phyloP scores from a whole-genome alignment of 306 rosid species.

The Medicago arabica region DNA sequence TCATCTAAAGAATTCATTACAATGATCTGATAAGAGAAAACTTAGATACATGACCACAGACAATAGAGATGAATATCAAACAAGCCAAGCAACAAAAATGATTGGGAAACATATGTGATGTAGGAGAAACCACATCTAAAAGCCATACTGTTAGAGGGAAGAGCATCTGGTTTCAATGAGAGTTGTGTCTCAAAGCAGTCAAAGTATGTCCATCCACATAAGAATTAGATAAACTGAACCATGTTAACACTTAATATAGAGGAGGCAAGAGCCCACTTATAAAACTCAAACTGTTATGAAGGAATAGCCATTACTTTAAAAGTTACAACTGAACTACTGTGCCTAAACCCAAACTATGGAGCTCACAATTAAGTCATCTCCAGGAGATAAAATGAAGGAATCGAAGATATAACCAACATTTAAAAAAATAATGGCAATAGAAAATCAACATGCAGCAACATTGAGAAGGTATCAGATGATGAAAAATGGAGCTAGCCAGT shows the following conservation, averaged over 20 bases:
- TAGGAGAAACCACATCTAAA: neutral
- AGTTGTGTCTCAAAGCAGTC: neutral
- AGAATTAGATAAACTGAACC: neutral
- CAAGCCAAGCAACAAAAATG: constrained; percentile 11
- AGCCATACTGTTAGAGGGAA: neutral
- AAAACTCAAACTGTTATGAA: neutral
- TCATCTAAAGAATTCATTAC: constrained; percentile 3
- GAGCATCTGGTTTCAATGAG: neutral
- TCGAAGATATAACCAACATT: neutral
- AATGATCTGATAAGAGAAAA: neutral
- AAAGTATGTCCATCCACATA: neutral
- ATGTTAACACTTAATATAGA: neutral
- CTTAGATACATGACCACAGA: neutral
- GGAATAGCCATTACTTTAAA: neutral
- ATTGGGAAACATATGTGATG: neutral
- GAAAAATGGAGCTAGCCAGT: neutral
- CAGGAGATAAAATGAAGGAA: neutral
- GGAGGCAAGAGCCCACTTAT: neutral
- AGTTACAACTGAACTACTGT: neutral
- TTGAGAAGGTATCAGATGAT: neutral
- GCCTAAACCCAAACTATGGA: neutral
- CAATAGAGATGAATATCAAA: neutral
- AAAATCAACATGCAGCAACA: neutral
- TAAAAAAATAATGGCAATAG: neutral
- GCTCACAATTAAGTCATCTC: neutral